Evolutionary conservation across 441 rosid species (phyloP).

Genomic region (Isatis lusitanica): DNA sequence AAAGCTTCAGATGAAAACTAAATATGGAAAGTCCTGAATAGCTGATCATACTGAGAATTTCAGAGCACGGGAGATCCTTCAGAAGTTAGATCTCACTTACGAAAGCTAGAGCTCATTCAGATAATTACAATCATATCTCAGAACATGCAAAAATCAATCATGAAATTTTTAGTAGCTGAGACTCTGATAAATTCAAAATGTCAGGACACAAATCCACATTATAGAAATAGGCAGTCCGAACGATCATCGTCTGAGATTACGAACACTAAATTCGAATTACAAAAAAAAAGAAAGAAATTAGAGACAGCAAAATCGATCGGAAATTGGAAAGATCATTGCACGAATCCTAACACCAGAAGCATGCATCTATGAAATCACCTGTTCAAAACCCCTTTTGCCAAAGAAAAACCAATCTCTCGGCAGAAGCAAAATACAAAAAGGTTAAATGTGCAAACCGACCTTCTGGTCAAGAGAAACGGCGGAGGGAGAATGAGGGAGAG

Average conservation of each 20-base stretch:
- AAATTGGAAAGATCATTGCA: neutral
- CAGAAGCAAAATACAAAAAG: neutral
- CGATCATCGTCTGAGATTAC: neutral
- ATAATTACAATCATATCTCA: neutral
- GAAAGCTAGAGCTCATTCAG: neutral
- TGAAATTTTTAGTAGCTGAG: neutral
- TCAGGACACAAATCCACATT: neutral
- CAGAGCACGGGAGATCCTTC: neutral
- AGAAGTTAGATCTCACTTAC: neutral
- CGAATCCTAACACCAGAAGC: conserved; percentile 13
- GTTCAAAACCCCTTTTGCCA: neutral
- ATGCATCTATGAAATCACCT: neutral
- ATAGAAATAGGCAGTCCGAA: neutral
- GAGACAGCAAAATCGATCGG: conserved; percentile 13
- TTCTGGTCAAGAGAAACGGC: conserved; percentile 44
- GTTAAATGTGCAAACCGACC: conserved; percentile 30
- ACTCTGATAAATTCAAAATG: neutral
- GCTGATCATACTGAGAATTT: neutral
- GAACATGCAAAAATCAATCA: conserved; percentile 9
- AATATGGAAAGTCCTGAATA: conserved; percentile 1
- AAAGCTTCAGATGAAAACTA: neutral
- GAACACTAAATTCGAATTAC: conserved; percentile 9
- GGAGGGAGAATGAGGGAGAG: conserved; percentile 39
- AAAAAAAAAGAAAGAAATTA: neutral
- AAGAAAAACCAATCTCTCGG: conserved; percentile 12